phyloP scores from a whole-genome alignment of 1,139 yeast species.

The Suhomyces panamericanus region DNA sequence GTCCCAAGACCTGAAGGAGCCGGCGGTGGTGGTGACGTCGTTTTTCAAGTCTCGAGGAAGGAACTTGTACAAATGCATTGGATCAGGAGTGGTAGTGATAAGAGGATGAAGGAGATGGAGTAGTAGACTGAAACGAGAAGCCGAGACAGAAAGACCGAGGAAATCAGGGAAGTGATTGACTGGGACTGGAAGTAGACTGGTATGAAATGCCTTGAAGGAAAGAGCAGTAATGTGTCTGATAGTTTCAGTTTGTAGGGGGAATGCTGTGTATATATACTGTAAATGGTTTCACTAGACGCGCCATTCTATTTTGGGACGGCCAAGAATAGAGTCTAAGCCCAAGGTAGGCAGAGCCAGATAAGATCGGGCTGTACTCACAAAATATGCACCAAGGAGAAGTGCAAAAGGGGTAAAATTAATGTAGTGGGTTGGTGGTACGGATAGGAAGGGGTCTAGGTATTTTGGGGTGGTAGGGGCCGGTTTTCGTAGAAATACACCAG shows the following conservation, averaged over 20 bases:
- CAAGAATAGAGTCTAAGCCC: neutral
- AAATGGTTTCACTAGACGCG: neutral
- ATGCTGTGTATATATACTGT: neutral
- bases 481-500: no score
- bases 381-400: neutral
- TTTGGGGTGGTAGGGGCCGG: no score
- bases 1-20: constrained; percentile 67
- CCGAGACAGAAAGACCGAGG: neutral
- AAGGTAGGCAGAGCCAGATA: neutral
- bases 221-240: neutral
- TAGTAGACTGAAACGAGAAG: no score
- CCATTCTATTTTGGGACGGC: neutral
- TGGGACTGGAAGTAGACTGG: neutral
- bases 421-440: no score
- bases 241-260: neutral
- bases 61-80: constrained; percentile 7
- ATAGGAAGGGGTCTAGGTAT: no score
- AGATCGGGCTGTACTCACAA: neutral
- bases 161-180: neutral
- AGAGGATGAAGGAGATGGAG: neutral
- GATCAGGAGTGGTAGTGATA: neutral
- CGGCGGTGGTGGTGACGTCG: constrained; percentile 45
- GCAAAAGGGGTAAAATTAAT: no score
- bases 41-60: constrained; percentile 13
- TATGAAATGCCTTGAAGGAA: neutral